phyloP scores from a whole-genome alignment of 208 protist species.

The Kentomonas sorsogonicus region DNA sequence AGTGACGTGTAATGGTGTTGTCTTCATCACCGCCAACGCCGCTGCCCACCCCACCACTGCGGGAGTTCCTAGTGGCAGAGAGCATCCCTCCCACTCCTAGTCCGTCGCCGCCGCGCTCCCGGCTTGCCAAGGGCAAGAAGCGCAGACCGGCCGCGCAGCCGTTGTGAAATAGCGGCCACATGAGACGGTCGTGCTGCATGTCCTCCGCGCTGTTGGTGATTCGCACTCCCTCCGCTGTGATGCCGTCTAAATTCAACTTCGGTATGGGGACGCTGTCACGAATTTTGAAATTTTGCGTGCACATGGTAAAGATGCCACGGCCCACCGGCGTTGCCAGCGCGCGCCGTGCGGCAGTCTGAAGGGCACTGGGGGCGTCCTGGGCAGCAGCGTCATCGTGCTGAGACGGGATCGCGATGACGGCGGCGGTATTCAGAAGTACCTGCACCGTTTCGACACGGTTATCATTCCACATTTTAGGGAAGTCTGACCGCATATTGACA shows the following conservation, averaged over 20 bases:
- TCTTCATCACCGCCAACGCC: constrained; percentile 21
- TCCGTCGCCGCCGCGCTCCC: too few species aligned
- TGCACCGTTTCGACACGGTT: constrained; percentile 62
- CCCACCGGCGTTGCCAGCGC: constrained; percentile 57
- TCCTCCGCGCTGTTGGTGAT: constrained; percentile 53
- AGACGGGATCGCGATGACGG: constrained; percentile 42
- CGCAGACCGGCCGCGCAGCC: constrained; percentile 77
- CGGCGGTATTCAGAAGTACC: constrained; percentile 68
- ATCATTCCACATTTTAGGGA: constrained; percentile 66
- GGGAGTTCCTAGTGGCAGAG: neutral
- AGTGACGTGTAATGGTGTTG: constrained; percentile 60
- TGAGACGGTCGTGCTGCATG: constrained; percentile 22
- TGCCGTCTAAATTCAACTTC: constrained; percentile 53
- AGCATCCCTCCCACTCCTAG: neutral
- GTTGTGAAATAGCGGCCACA: constrained; percentile 85
- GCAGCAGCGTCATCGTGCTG: constrained; percentile 52
- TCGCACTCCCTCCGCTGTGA: constrained; percentile 58
- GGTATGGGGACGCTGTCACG: constrained; percentile 81
- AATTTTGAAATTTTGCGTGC: constrained; percentile 69
- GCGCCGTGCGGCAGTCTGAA: constrained; percentile 37
- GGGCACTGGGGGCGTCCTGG: constrained; percentile 32
- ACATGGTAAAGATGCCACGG: constrained; percentile 80
- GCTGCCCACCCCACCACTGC: neutral
- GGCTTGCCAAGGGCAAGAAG: constrained; percentile 49
- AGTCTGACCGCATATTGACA: constrained; percentile 68